Evolutionary conservation across 495 filamentous ascomycete species (phyloP), one percentile per base, ranked within the genome.

Genomic region (Penicillium cataractarum): DNA sequence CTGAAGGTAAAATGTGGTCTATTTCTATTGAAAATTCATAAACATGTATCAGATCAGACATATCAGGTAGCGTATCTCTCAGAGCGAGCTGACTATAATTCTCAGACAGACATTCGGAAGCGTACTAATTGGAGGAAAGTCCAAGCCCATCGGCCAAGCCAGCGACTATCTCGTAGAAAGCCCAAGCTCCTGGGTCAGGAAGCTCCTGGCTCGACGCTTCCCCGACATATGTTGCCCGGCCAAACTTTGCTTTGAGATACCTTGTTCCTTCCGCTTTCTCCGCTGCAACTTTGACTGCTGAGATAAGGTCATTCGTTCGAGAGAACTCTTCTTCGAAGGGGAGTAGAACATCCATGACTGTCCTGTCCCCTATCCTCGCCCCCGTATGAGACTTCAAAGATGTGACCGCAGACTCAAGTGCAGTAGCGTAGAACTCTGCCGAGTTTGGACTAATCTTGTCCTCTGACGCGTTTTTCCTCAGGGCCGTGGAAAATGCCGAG

Each of bases 161-260:
- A 8, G 61, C 48, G 42, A 64, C 50, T 24, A 64, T 55, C 17
- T 64, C 56, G 32, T 59, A 55, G 24, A 64, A 59, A 26, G 61
- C 55, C 56, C 63, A 65, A 6, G 63, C 63, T 27, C 63, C 63
- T 6, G 63, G 63, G 32, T 65, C 63, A 8, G 63, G 63, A 29
- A 65, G 57, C 50, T 59, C 58, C 58, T 57, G 56, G 19, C 53
- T 65, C 35, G 63, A 54, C 10, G 51, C 44, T 4, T 61, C 50
- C 35, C 58, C 63, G 3, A 65, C 63, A 65, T 65, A 65, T n/a
- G 63, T 65, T 8, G 63, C 60, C 9, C 63, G 58, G 6, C 63
- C 63, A 24, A 61, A 65, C 12, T 54, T 53, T 4, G 63, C 60
- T 26, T 53, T 24, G 24, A 65, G 60, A 54, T 55, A 61, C 53